These are phyloP conservation scores for Discostella stelligera DNA, from an alignment of 352 stramenopile species.

Conservation along the genomic window DNA sequence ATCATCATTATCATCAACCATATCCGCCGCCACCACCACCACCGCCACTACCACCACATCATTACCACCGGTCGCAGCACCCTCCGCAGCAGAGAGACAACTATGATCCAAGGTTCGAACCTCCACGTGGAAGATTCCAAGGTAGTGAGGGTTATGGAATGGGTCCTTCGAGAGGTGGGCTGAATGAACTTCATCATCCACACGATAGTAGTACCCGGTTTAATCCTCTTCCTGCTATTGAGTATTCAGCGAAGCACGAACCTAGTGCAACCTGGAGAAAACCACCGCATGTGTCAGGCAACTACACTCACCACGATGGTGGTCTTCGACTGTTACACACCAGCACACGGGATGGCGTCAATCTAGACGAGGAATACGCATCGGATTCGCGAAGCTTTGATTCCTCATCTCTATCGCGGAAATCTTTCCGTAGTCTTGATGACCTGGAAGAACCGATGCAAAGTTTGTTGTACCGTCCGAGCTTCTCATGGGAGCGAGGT, in stretches of 20 bases:
- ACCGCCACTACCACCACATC: neutral
- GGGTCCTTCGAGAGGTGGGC: neutral
- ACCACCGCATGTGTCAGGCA: neutral
- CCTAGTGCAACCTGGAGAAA: conserved; percentile 4
- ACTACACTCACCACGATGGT: conserved; percentile 1
- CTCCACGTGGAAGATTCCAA: neutral
- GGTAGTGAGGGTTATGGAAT: neutral
- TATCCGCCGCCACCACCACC: neutral
- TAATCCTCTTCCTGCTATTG: neutral
- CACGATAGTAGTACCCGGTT: neutral
- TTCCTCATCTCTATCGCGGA: conserved; percentile 3
- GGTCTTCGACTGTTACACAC: conserved; percentile 12
- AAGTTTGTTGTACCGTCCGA: conserved; percentile 25
- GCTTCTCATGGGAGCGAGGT: conserved; percentile 38
- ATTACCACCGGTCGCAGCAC: neutral
- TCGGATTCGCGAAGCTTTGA: conserved; percentile 25
- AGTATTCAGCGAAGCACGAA: neutral
- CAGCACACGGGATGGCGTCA: neutral
- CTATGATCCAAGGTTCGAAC: conserved; percentile 8
- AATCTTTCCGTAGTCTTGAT: conserved; percentile 27
- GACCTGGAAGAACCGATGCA: conserved; percentile 35
- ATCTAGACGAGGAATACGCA: neutral
- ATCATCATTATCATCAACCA: neutral
- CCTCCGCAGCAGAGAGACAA: neutral
- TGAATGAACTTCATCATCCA: neutral